Percentiles rank a stretch among this genome's conserved stretches.
These are phyloP conservation scores for Lactarius tabidus DNA, from an alignment of 768 basidiomycete genomes.

Conservation along the genomic window DNA sequence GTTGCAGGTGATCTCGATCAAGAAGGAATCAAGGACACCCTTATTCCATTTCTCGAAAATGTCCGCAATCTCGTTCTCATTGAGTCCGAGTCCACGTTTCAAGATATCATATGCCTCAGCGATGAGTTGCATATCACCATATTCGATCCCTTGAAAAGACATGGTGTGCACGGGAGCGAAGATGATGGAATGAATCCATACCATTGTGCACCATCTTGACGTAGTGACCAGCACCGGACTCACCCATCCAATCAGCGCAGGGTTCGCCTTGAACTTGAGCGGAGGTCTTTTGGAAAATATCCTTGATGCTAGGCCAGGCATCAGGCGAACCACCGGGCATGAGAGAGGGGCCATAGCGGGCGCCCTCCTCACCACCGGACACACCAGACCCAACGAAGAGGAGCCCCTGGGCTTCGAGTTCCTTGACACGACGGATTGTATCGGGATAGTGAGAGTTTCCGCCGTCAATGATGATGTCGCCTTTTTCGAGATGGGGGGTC, in stretches of 20 bases:
- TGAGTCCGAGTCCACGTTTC: slow-evolving; percentile 87
- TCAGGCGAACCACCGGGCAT: slow-evolving; percentile 96
- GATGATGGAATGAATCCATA: slow-evolving; percentile 33
- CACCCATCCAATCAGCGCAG: slow-evolving; percentile 99
- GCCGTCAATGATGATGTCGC: slow-evolving; percentile 99
- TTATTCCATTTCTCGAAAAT: slow-evolving; percentile 97
- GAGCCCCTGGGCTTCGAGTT: slow-evolving; percentile 91
- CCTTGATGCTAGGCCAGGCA: slow-evolving; percentile 96
- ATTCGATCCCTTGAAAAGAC: slow-evolving; percentile 79
- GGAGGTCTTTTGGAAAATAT: slow-evolving; percentile 97
- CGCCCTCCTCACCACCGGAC: slow-evolving; percentile 99
- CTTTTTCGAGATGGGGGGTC: slow-evolving; percentile 82
- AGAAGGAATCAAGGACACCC: slow-evolving; percentile 98
- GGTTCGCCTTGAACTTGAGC: slow-evolving; percentile 94
- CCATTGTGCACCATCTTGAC: slow-evolving; percentile 99
- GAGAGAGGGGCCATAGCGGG: slow-evolving; percentile 92
- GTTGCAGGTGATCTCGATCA: slow-evolving; percentile 96
- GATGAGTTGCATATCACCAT: slow-evolving; percentile 99
- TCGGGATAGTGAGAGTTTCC: slow-evolving; percentile 99
- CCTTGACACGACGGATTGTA: slow-evolving; percentile 88
- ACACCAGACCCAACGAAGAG: slow-evolving; percentile 99
- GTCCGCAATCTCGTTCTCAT: slow-evolving; percentile 86
- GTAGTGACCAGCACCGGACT: slow-evolving; percentile 93
- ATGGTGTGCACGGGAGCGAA: slow-evolving; percentile 11
- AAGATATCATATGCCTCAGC: slow-evolving; percentile 99